These are phyloP conservation scores for Yamagishiella unicocca DNA, from an alignment of 139 green algal genomes.

Conservation along the genomic window DNA sequence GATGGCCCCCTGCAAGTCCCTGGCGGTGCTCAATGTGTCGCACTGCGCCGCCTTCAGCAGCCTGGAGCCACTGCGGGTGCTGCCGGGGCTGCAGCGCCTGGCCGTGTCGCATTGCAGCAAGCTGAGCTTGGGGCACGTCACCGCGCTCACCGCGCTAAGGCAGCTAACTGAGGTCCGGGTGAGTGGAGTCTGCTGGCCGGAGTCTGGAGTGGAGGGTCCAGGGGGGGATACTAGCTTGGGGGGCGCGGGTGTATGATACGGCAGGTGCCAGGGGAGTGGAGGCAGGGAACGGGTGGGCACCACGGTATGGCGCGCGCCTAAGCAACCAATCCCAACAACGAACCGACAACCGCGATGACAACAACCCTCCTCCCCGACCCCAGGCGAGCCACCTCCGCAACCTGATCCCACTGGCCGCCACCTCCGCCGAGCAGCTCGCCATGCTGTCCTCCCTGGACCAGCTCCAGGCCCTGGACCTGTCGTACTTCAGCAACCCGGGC, in stretches of 20 bases:
- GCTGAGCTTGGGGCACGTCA: not conserved
- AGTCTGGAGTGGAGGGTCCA: not conserved
- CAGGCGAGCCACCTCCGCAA: constrained; percentile 39
- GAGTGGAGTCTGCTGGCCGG: not conserved
- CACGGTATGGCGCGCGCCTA: too few species aligned
- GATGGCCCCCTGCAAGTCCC: not conserved
- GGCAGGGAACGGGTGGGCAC: too few species aligned
- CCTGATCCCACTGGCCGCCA: not conserved
- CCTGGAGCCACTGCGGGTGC: constrained; percentile 22
- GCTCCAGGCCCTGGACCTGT: constrained; percentile 30
- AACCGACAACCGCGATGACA: too few species aligned
- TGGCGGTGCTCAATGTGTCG: constrained; percentile 23
- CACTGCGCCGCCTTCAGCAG: constrained; percentile 19
- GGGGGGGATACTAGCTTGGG: not conserved
- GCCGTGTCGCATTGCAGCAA: constrained; percentile 27
- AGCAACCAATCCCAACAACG: too few species aligned
- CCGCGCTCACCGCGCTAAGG: constrained; percentile 24
- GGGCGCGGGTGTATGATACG: not conserved
- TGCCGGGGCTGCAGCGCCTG: constrained; percentile 19
- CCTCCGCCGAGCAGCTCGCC: constrained; percentile 8
- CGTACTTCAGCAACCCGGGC: constrained; percentile 27
- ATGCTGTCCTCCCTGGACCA: not conserved
- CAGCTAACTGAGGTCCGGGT: constrained; percentile 17
- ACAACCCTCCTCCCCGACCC: not conserved
- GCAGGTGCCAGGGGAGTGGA: not conserved